Base-by-base conservation (phyloP, 192 early-diverging fungal species). In the Backusella tarrabulga region DNA sequence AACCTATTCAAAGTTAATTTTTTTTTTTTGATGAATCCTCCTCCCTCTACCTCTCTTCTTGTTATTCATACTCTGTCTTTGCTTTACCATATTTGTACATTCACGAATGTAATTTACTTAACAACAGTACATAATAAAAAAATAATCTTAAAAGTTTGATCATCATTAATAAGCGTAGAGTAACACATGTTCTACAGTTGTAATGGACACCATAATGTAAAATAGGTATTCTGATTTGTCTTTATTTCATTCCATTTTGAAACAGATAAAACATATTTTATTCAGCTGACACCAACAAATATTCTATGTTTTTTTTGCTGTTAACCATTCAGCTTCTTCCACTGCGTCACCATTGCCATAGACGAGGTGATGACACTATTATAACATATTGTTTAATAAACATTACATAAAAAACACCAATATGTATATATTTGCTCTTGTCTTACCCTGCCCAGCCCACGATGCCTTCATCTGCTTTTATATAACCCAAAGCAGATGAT, bases 361-460 rank as follows among this genome's bases (percentile, higher is more conserved):
- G 93, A 73, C 15, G 92, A 89, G 6, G 92, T 92, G 40, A 87
- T 77, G n/a, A 90, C 85, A 76, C 87, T 88, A 78, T 60, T 32
- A 32, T 32, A 32, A 77, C 8, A 52, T 23, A 67, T 50, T 50
- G 19, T 50, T 52, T 50, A 70, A 32, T 68, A 54, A 44, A 50
- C 42, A 46, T 17, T 73, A 54, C 52, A 19, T 44, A 44, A 44
- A 40, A 40, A 17, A 14, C 15, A 44, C 19, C 19, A 15, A 7
- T 15, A 32, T 32, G 17, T 42, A n/a, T 17, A 6, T 54, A 6
- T 54, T 54, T 54, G 1, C 21, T n/a, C 7, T 50, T 50, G 19
- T 52, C 82, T 72, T 85, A 84, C 79, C 94, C 94, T 80, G 87
- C 85, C 63, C 93, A 75, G 36, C 93, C 94, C 68, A 94, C 78